A percentile compares a stretch with the other conserved stretches of the same genome.
phyloP scores from a whole-genome alignment of 805 yeast species.

The Yamadazyma sp. region DNA sequence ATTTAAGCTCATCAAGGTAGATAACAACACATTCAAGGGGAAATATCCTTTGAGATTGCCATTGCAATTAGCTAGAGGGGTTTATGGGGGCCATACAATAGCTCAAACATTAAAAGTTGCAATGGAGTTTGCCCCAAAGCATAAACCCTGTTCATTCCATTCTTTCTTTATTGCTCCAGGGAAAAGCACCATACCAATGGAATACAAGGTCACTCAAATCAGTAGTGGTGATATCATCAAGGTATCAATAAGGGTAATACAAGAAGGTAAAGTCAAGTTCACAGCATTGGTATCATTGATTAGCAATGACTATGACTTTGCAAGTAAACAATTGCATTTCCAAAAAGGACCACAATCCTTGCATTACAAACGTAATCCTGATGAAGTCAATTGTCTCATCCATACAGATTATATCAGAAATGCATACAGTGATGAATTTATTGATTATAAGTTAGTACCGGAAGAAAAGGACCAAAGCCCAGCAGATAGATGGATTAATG shows the following conservation, averaged over 20 bases:
- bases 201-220: constrained; percentile 51
- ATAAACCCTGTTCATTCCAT: constrained; percentile 60
- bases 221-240: constrained; percentile 52
- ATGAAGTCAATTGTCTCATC: constrained; percentile 19
- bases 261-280: constrained; percentile 49
- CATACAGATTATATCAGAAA: constrained; percentile 39
- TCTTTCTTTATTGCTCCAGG: constrained; percentile 61
- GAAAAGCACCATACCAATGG: constrained; percentile 40
- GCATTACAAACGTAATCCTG: constrained; percentile 23
- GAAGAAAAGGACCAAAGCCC: constrained; percentile 29
- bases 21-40: constrained; percentile 28
- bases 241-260: constrained; percentile 53
- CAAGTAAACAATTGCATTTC: not conserved
- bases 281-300: constrained; percentile 49
- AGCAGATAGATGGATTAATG: constrained; percentile 39
- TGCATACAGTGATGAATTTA: constrained; percentile 36
- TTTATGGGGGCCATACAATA: constrained; percentile 68
- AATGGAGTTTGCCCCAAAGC: constrained; percentile 40
- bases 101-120: constrained; percentile 67
- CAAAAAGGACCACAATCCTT: constrained; percentile 17
- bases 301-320: constrained; percentile 9
- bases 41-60: constrained; percentile 35
- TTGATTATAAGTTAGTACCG: constrained; percentile 29
- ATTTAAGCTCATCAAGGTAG: constrained; percentile 22
- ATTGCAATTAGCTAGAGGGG: constrained; percentile 52